Base-by-base conservation (phyloP, 2,329 filamentous ascomycete genomes). In the Nectriaceae sp. region DNA sequence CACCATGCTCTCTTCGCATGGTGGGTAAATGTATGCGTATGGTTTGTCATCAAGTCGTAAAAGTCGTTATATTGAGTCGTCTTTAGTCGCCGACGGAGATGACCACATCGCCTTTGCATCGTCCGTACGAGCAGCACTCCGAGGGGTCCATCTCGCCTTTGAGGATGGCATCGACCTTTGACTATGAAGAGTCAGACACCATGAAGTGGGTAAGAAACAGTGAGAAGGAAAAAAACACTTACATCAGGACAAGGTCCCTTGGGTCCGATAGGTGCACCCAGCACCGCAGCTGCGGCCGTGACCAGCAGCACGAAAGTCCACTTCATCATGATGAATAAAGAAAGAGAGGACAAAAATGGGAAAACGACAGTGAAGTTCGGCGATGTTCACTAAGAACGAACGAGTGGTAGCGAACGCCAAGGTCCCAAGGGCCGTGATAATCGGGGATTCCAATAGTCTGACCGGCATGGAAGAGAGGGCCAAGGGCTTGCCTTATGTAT, bases 61-160 rank as follows among this genome's bases (percentile, higher is more conserved):
- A 39, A 15, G 41, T 44, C 47, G 51, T 36, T 18, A 43, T 40
- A 44, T 24, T 11, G 21, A 40, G 44, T 46, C n/a, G 33, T 20
- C 13, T 29, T 56, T 26, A 57, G 59, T 61, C 70, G 44, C 67
- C 70, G 62, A 77, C 75, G 10, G 70, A 69, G 43, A 78, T 59
- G 37, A 80, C 74, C 40, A 79, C 74, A 49, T 78, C 72, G 44
- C 72, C 72, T 46, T 75, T 75, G 65, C 78, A 81, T 26, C 66
- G 66, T 42, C 78, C 78, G 52, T 80, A 79, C n/a, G 74, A 75
- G 62, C 78, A 82, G 63, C 78, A 81, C 11, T 66, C 73, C 21
- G 77, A 73, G n/a, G 75, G 70, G 18, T 71, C 68, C 50, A 77
- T 66, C 21, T 72, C 62, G 44, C 77, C 76, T 21, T 65, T 73